A percentile compares a stretch with the other conserved stretches of the same genome.
These are phyloP conservation scores for Dendrocalamus latiflorus DNA, from an alignment of 202 grass and related monocot species.

Conservation along the genomic window DNA sequence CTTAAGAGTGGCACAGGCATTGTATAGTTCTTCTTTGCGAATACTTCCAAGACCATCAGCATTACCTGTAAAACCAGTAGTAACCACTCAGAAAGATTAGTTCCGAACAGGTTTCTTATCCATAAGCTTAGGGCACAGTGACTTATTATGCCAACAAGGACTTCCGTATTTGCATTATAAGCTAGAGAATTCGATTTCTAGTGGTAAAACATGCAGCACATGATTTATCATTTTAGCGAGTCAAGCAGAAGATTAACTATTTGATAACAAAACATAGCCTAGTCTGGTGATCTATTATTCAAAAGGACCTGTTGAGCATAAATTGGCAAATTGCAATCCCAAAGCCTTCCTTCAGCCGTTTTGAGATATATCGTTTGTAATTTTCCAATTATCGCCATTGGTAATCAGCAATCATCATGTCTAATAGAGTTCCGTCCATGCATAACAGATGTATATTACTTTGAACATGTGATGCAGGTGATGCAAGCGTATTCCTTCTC, in stretches of 20 bases:
- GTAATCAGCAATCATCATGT: neutral
- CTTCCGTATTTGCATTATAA: neutral
- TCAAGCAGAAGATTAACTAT: neutral
- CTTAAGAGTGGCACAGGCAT: constrained; percentile 57
- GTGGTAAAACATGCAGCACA: neutral
- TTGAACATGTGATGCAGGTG: neutral
- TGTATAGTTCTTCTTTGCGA: constrained; percentile 65
- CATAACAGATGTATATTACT: neutral
- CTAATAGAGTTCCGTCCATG: neutral
- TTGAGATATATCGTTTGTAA: neutral
- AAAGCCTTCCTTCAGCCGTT: neutral
- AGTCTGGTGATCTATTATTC: neutral
- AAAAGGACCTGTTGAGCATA: neutral
- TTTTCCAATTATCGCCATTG: neutral
- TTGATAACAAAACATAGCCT: neutral
- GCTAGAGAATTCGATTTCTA: neutral
- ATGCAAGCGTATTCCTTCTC: neutral
- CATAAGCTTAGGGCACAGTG: neutral
- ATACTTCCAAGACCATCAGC: constrained; percentile 78
- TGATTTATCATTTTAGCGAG: neutral
- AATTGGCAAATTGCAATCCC: neutral
- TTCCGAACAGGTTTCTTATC: neutral
- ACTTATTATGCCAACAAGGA: neutral
- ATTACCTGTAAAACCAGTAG: constrained; percentile 41
- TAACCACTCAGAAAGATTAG: neutral